Percentiles rank a stretch among this genome's conserved stretches.
Evolutionary conservation across 148 eudicot genomes (phyloP).

Genomic region (Euryodendron excelsum): DNA sequence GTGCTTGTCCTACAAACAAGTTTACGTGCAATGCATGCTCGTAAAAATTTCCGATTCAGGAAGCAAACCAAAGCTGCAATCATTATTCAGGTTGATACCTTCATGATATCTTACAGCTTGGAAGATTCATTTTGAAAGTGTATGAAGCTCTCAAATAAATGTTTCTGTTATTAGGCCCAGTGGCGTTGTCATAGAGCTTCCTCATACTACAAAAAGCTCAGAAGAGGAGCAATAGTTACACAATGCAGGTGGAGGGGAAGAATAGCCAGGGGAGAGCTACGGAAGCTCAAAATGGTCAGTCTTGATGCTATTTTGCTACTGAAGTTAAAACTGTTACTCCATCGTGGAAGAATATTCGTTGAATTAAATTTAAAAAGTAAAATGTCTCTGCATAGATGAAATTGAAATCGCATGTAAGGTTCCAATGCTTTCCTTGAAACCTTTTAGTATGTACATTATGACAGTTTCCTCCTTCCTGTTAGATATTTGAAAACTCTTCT

Average conservation of each 20-base stretch:
- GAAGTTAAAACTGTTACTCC: neutral
- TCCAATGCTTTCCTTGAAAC: neutral
- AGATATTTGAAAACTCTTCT: neutral
- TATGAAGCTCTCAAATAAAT: constrained; percentile 20
- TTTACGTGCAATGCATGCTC: constrained; percentile 74
- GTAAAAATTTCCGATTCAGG: constrained; percentile 53
- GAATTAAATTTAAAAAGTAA: neutral
- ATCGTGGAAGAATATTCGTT: neutral
- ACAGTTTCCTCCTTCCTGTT: neutral
- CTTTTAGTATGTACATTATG: neutral
- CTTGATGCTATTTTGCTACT: constrained; percentile 15
- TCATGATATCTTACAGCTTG: constrained; percentile 12
- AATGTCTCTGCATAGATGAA: neutral
- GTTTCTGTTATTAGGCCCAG: constrained; percentile 41
- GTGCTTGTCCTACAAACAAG: constrained; percentile 69
- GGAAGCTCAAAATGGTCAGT: constrained; percentile 87
- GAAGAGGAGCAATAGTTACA: constrained; percentile 61
- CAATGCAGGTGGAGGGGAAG: constrained; percentile 95
- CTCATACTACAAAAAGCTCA: constrained; percentile 63
- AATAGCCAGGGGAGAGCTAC: constrained; percentile 65
- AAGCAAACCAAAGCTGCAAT: constrained; percentile 74
- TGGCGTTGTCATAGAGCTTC: constrained; percentile 82
- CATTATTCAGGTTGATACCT: constrained; percentile 60
- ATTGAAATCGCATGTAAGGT: neutral
- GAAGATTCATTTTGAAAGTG: constrained; percentile 5